phyloP scores from a whole-genome alignment of 2,329 filamentous ascomycete species.

The Macroventuria anomochaeta region DNA sequence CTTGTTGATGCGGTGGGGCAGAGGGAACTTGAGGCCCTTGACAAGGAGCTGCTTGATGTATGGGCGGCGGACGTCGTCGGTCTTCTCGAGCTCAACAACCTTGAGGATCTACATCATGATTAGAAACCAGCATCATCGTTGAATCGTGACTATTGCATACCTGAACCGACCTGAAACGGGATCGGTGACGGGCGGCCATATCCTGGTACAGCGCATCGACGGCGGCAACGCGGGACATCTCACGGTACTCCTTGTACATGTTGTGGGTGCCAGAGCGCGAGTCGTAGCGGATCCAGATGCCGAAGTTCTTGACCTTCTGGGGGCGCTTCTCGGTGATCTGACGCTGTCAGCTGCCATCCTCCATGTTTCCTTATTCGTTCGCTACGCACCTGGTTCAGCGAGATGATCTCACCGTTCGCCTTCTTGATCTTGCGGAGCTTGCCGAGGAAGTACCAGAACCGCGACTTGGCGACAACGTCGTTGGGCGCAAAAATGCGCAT shows the following conservation, averaged over 20 bases:
- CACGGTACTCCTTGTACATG: constrained; percentile 99
- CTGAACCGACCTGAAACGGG: constrained; percentile 98
- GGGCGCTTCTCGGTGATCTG: constrained; percentile 99
- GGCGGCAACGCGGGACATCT: constrained; percentile 94
- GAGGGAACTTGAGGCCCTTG: constrained; percentile 97
- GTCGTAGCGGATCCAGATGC: constrained; percentile 99
- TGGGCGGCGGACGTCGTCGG: constrained; percentile 91
- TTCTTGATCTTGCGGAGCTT: constrained; percentile 99
- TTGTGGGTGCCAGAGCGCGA: constrained; percentile 99
- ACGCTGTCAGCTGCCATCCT: constrained; percentile 22
- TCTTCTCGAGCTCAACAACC: constrained; percentile 96
- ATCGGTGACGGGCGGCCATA: constrained; percentile 98
- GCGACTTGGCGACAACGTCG: constrained; percentile 97
- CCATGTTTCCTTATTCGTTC: background rate
- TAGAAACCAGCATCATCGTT: background rate
- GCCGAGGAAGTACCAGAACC: constrained; percentile 99
- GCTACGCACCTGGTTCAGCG: constrained; percentile 85
- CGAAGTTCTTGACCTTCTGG: constrained; percentile 99
- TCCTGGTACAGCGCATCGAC: constrained; percentile 98
- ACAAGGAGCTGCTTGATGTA: constrained; percentile 99
- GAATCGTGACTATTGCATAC: no score
- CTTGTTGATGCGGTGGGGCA: constrained; percentile 93
- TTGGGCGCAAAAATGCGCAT: constrained; percentile 99
- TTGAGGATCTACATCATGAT: constrained; percentile 78
- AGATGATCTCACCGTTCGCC: constrained; percentile 99